These are phyloP conservation scores for Wickerhamomyces mucosus DNA, from an alignment of 805 yeast species.

Conservation along the genomic window DNA sequence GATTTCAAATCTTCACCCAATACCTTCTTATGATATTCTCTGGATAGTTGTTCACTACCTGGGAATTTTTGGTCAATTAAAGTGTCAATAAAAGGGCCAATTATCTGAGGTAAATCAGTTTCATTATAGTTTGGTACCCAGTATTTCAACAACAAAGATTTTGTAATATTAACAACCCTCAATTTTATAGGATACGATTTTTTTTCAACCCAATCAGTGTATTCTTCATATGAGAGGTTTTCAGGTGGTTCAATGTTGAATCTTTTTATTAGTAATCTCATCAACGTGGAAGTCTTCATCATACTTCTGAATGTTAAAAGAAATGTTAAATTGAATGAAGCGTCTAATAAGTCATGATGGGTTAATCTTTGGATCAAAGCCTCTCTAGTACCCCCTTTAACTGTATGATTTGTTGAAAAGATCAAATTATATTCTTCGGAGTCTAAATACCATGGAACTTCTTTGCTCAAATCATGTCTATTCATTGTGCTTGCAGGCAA, in stretches of 20 bases:
- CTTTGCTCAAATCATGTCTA: conserved; percentile 21
- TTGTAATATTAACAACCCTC: conserved; percentile 59
- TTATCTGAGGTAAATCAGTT: conserved; percentile 27
- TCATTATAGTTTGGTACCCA: conserved; percentile 60
- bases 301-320: conserved; percentile 70
- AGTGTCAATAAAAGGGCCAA: conserved; percentile 30
- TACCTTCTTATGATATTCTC: conserved; percentile 28
- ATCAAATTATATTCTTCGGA: conserved; percentile 52
- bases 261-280: conserved; percentile 49
- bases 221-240: conserved; percentile 76
- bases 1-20: neutral
- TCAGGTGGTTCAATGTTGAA: conserved; percentile 77
- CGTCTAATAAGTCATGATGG: conserved; percentile 55
- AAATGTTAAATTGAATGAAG: conserved; percentile 58
- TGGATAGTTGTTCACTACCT: conserved; percentile 31
- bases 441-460: conserved; percentile 64
- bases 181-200: conserved; percentile 60
- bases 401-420: conserved; percentile 58
- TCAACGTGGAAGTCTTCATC: conserved; percentile 53
- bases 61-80: conserved; percentile 33
- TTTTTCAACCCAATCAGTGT: conserved; percentile 62
- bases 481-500: conserved; percentile 20
- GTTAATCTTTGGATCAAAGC: conserved; percentile 78
- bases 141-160: conserved; percentile 52
- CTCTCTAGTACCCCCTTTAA: conserved; percentile 76